phyloP scores from a whole-genome alignment of 345 rosid genomes.

The Lepidium sativum region DNA sequence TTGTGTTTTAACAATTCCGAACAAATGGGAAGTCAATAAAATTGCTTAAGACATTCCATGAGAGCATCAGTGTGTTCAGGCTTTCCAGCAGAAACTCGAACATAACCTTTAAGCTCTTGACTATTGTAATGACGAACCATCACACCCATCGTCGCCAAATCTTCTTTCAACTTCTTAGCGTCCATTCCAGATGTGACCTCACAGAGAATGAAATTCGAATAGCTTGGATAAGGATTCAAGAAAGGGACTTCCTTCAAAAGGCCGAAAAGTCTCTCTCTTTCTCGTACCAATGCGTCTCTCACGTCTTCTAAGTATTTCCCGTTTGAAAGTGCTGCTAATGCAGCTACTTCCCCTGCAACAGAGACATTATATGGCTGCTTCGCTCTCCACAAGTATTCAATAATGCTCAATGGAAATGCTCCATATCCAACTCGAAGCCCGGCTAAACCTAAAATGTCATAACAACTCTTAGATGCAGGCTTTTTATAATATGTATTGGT shows the following conservation, averaged over 20 bases:
- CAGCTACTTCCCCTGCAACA: conserved; percentile 90
- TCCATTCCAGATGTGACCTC: conserved; percentile 72
- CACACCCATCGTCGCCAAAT: conserved; percentile 79
- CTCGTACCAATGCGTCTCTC: conserved; percentile 60
- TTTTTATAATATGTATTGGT: neutral
- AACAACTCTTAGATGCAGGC: neutral
- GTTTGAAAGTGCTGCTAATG: conserved; percentile 76
- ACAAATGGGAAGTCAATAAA: conserved; percentile 31
- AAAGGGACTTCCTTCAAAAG: conserved; percentile 66
- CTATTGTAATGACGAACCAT: conserved; percentile 92
- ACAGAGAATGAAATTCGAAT: conserved; percentile 82
- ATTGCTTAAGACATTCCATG: conserved; percentile 44
- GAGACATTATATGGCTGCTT: conserved; percentile 95
- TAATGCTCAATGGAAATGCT: conserved; percentile 80
- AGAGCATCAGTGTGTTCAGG: conserved; percentile 75
- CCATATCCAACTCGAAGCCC: conserved; percentile 95
- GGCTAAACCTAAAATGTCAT: conserved; percentile 55
- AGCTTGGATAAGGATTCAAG: conserved; percentile 75
- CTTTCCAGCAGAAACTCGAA: conserved; percentile 74
- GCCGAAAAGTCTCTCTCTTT: conserved; percentile 65
- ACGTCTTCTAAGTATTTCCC: conserved; percentile 67
- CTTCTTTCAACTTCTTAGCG: conserved; percentile 87
- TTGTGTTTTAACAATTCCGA: neutral
- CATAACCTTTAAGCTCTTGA: conserved; percentile 63
- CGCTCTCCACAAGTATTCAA: conserved; percentile 87